A percentile compares a stretch with the other conserved stretches of the same genome.
These are phyloP conservation scores for Reticulascus tulasneorum DNA, from an alignment of 2,329 filamentous ascomycete species.

Conservation along the genomic window DNA sequence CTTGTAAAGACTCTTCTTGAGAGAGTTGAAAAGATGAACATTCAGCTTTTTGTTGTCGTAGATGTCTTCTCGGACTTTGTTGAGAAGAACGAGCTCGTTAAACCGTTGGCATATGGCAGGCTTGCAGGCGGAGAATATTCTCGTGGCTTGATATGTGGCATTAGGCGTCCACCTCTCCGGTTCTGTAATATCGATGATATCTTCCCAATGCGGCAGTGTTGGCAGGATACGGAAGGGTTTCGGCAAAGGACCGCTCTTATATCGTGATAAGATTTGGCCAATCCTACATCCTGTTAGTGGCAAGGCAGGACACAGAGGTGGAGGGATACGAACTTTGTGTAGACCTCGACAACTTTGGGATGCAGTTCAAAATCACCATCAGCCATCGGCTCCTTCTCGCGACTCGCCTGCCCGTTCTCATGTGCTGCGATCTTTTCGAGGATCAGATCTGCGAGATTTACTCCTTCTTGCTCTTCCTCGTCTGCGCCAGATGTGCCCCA, in stretches of 20 bases:
- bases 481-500: conserved; percentile 45
- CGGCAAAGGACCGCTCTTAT: conserved; percentile 92
- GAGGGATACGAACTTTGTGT: conserved; percentile 70
- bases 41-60: conserved; percentile 92
- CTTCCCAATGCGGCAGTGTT: conserved; percentile 87
- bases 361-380: conserved; percentile 87
- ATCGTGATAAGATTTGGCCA: conserved; percentile 82
- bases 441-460: conserved; percentile 89
- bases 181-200: conserved; percentile 77
- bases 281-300: conserved; percentile 48
- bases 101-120: conserved; percentile 78
- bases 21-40: conserved; percentile 86
- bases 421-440: conserved; percentile 90
- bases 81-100: conserved; percentile 80
- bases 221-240: conserved; percentile 98
- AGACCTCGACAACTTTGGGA: conserved; percentile 89
- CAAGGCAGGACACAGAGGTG: not conserved
- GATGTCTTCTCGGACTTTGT: conserved; percentile 90
- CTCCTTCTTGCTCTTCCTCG: conserved; percentile 46
- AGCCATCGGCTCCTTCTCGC: conserved; percentile 55
- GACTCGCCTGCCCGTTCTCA: conserved; percentile 61
- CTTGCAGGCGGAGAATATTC: conserved; percentile 85
- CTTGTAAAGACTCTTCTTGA: conserved; percentile 92
- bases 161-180: conserved; percentile 74
- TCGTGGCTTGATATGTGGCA: conserved; percentile 79